Conservation (phyloP, 1,139 yeast genomes). For the Pichia cactophila region DNA sequence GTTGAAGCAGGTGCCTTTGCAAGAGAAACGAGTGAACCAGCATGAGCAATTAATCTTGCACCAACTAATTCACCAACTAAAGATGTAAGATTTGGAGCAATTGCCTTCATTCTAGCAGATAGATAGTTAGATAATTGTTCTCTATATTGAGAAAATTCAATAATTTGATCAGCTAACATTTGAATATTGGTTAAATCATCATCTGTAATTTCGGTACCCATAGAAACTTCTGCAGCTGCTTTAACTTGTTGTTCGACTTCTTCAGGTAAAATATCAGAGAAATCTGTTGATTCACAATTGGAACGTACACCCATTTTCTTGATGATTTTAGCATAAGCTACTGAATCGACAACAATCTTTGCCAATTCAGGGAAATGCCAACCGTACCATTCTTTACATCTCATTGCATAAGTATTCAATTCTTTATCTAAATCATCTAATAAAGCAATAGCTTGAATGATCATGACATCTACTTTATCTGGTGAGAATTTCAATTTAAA, state of each 20-base stretch:
- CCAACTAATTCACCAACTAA: conserved; percentile 97
- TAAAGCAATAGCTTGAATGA: conserved; percentile 95
- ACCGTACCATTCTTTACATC: conserved; percentile 99
- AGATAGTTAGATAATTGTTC: conserved; percentile 84
- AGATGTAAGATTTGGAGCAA: conserved; percentile 94
- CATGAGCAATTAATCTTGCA: conserved; percentile 95
- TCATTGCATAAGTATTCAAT: conserved; percentile 95
- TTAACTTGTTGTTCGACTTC: conserved; percentile 77
- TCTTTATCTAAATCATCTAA: conserved; percentile 96
- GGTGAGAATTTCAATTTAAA: conserved; percentile 96
- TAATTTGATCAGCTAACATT: conserved; percentile 89
- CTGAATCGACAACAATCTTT: conserved; percentile 91
- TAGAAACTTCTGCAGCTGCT: conserved; percentile 93
- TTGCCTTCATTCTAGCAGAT: conserved; percentile 92
- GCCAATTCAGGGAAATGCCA: conserved; percentile 99
- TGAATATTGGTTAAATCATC: conserved; percentile 79
- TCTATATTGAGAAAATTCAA: conserved; percentile 91
- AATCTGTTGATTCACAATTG: conserved; percentile 82
- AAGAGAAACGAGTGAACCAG: conserved; percentile 88
- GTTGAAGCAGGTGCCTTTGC: conserved; percentile 99
- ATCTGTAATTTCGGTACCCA: conserved; percentile 97
- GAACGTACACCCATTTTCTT: conserved; percentile 93
- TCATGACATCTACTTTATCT: conserved; percentile 97
- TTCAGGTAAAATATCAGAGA: conserved; percentile 88
- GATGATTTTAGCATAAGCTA: conserved; percentile 88